A percentile compares a stretch with the other conserved stretches of the same genome.
These are phyloP conservation scores for Quercus phellos DNA, from an alignment of 331 rosid species.

Conservation along the genomic window DNA sequence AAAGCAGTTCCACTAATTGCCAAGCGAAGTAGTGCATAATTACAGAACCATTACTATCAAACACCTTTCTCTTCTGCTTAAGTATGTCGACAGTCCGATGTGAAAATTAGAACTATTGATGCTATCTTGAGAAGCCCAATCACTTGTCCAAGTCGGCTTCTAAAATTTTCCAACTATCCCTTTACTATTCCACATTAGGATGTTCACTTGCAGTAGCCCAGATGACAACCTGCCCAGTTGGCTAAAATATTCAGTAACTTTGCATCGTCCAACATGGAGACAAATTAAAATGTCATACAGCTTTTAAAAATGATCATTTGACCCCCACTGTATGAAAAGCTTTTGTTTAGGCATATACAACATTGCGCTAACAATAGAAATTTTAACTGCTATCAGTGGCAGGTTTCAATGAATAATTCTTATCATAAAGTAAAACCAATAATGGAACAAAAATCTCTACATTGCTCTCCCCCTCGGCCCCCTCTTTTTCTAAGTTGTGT, in stretches of 20 bases:
- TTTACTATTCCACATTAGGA: neutral
- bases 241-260: neutral
- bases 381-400: too few relatives aligned
- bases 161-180: conserved; percentile 9
- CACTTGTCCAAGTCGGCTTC: conserved; percentile 10
- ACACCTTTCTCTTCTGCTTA: neutral
- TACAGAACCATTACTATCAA: neutral
- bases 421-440: neutral
- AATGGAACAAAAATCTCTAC: neutral
- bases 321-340: neutral
- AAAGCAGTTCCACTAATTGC: neutral
- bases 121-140: conserved; percentile 15
- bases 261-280: neutral
- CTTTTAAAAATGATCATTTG: neutral
- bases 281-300: neutral
- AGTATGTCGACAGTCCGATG: neutral
- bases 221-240: conserved; percentile 11
- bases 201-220: neutral
- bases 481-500: neutral
- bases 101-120: neutral
- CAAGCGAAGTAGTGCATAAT: neutral
- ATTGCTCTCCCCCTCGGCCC: neutral
- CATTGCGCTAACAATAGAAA: too few relatives aligned
- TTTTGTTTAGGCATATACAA: neutral
- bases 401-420: neutral